phyloP scores from a whole-genome alignment of 1,139 yeast species.

The Geotrichum phurueaensis region DNA sequence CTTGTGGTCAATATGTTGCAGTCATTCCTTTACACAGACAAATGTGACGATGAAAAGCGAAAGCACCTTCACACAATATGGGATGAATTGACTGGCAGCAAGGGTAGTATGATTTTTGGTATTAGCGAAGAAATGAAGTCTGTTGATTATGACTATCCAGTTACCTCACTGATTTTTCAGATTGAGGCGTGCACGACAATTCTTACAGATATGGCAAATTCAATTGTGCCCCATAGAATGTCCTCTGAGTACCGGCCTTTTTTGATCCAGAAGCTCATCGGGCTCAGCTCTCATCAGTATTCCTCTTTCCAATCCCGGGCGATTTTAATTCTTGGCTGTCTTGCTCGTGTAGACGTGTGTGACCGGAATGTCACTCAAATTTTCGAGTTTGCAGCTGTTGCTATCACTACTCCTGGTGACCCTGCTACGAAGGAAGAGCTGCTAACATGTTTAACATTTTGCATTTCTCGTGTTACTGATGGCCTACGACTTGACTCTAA shows the following conservation, averaged over 20 bases:
- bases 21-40: slow-evolving; percentile 42
- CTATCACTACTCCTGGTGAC: slow-evolving; percentile 32
- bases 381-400: slow-evolving; percentile 32
- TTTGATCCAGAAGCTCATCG: slow-evolving; percentile 66
- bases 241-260: slow-evolving; percentile 50
- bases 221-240: slow-evolving; percentile 40
- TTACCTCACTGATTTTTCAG: slow-evolving; percentile 48
- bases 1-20: slow-evolving; percentile 66
- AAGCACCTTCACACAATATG: slow-evolving; percentile 39
- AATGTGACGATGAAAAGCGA: slow-evolving; percentile 6
- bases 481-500: slow-evolving; percentile 55
- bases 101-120: slow-evolving; percentile 46
- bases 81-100: slow-evolving; percentile 59
- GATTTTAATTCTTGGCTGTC: slow-evolving; percentile 62
- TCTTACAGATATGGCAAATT: slow-evolving; percentile 53
- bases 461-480: slow-evolving; percentile 53
- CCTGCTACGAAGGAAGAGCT: slow-evolving; percentile 34
- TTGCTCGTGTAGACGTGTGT: slow-evolving; percentile 58
- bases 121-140: slow-evolving; percentile 57
- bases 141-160: slow-evolving; percentile 40
- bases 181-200: slow-evolving; percentile 63
- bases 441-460: slow-evolving; percentile 34
- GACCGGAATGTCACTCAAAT: slow-evolving; percentile 53
- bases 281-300: slow-evolving; percentile 50
- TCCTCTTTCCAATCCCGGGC: slow-evolving; percentile 71